Evolutionary conservation across 2,329 filamentous ascomycete genomes (phyloP).

Genomic region (Raffaelea ambrosiae): DNA sequence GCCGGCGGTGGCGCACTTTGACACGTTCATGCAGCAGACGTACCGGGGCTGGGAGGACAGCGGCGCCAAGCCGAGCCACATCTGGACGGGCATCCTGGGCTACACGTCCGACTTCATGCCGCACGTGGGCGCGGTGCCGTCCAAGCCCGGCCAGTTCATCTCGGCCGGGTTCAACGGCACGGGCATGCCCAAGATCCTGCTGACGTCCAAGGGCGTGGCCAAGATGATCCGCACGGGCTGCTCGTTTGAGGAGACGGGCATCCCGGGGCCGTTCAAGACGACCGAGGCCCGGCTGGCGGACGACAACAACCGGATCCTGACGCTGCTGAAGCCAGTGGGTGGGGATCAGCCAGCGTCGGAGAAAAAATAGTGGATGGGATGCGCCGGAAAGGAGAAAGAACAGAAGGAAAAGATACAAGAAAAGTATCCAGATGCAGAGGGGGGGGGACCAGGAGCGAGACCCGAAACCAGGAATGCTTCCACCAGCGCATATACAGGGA

Average conservation of each 20-base stretch:
- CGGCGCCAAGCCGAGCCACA: slow-evolving; percentile 20
- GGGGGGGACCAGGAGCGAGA: no score
- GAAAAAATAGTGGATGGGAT: no score
- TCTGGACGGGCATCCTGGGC: slow-evolving; percentile 33
- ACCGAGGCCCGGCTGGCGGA: no score
- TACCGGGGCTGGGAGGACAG: slow-evolving; percentile 40
- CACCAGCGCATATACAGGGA: no score
- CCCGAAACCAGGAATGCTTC: no score
- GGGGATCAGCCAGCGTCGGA: no score
- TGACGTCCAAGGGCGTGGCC: background rate
- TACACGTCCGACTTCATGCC: background rate
- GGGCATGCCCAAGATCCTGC: background rate
- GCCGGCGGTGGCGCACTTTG: slow-evolving; percentile 32
- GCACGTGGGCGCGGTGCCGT: background rate
- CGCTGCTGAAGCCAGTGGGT: no score
- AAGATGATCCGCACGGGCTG: background rate
- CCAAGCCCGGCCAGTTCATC: background rate
- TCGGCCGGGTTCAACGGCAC: background rate
- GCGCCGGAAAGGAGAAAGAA: no score
- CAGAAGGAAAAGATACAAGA: no score
- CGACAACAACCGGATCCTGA: no score
- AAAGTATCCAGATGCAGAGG: no score
- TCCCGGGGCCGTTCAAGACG: background rate
- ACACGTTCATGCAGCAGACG: slow-evolving; percentile 36
- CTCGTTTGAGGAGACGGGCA: background rate